phyloP scores from a whole-genome alignment of 75 land plant species.

The Cupressus sempervirens region DNA sequence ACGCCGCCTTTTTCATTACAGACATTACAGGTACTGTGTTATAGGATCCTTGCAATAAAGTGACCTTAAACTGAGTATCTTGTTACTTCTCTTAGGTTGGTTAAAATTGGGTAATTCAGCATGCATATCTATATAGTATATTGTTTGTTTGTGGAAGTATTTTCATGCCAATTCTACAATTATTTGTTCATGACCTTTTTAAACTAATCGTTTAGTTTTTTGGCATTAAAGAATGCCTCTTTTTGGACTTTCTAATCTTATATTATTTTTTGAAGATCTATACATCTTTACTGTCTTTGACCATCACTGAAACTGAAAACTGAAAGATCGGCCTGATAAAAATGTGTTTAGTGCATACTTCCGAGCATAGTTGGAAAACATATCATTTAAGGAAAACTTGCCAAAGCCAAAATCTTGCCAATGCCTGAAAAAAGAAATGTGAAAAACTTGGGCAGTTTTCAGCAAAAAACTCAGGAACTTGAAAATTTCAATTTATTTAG shows the following conservation, averaged over 20 bases:
- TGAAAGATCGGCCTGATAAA: not conserved
- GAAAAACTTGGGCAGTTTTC: no score
- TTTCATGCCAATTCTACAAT: not conserved
- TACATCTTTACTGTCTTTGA: not conserved
- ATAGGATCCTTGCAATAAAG: not conserved
- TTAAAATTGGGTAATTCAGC: not conserved
- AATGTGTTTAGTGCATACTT: not conserved
- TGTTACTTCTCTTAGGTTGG: not conserved
- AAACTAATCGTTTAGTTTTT: not conserved
- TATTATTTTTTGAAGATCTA: not conserved
- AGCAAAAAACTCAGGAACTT: no score
- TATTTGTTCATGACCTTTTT: not conserved
- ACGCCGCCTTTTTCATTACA: constrained; percentile 91
- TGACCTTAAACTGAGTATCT: not conserved
- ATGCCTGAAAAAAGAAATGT: no score
- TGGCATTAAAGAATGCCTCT: not conserved
- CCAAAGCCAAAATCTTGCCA: no score
- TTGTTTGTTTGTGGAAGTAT: not conserved
- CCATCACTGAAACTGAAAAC: not conserved
- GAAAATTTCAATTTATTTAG: no score
- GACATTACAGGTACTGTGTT: constrained; percentile 73
- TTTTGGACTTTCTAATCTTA: not conserved
- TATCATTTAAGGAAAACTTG: no score
- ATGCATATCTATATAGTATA: not conserved
- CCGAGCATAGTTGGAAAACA: no score